These are phyloP conservation scores for Echinochloa phyllopogon DNA, from an alignment of 176 grass and related monocot genomes.

Conservation along the genomic window DNA sequence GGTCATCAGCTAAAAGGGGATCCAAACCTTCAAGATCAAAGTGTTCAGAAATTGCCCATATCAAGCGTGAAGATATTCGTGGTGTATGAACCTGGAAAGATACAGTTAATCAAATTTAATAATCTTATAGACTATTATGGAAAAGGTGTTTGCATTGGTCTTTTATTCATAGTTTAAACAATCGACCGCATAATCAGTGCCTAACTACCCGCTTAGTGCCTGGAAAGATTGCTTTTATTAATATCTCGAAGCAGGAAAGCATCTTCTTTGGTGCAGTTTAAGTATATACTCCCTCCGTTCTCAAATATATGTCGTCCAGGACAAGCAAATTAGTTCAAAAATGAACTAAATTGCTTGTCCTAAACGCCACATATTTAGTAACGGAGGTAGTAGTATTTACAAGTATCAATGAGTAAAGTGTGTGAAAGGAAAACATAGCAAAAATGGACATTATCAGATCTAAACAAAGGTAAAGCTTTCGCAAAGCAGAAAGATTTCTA, in stretches of 20 bases:
- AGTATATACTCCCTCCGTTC: not conserved
- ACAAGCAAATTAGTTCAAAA: no score
- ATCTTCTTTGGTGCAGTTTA: conserved; percentile 5
- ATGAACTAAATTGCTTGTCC: no score
- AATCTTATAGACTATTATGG: conserved; percentile 11
- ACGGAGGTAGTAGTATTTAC: not conserved
- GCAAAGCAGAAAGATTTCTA: conserved; percentile 7
- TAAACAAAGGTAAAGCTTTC: conserved; percentile 30
- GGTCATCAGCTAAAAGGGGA: conserved; percentile 98
- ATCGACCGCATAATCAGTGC: not conserved
- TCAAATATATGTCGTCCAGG: no score
- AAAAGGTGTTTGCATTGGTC: not conserved
- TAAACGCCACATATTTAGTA: no score
- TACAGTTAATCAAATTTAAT: conserved; percentile 25
- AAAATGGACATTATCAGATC: conserved; percentile 16
- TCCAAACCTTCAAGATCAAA: conserved; percentile 98
- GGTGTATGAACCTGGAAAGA: conserved; percentile 81
- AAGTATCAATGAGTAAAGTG: not conserved
- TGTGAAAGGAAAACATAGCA: not conserved
- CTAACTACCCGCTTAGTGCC: not conserved
- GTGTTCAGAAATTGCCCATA: conserved; percentile 97
- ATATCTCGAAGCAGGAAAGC: conserved; percentile 30
- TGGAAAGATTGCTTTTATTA: not conserved
- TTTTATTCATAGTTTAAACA: not conserved
- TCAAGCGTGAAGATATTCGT: conserved; percentile 82